These are phyloP conservation scores for Aureobasidium lini DNA, from an alignment of 2,329 filamentous ascomycete genomes.

Conservation along the genomic window DNA sequence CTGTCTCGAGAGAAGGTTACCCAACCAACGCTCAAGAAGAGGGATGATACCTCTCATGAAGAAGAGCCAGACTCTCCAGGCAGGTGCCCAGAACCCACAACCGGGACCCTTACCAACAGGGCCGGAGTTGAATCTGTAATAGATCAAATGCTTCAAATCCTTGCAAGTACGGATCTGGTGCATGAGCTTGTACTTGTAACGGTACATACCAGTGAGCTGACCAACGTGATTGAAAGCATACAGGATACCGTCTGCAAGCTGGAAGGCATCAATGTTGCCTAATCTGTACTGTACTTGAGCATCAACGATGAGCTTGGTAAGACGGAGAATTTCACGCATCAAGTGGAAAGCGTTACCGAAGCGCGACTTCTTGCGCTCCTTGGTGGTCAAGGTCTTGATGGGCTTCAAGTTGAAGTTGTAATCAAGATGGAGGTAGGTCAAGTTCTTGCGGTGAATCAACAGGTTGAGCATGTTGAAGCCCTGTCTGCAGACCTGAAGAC, in stretches of 20 bases:
- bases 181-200: slow-evolving; percentile 99
- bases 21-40: slow-evolving; percentile 91
- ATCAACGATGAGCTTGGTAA: slow-evolving; percentile 97
- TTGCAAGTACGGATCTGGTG: slow-evolving; percentile 99
- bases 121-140: slow-evolving; percentile 96
- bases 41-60: slow-evolving; percentile 99
- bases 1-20: slow-evolving; percentile 90
- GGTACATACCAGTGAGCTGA: slow-evolving; percentile 97
- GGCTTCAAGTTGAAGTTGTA: slow-evolving; percentile 99
- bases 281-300: slow-evolving; percentile 96
- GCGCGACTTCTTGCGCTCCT: slow-evolving; percentile 97
- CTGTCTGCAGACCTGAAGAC: slow-evolving; percentile 93
- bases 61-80: slow-evolving; percentile 98
- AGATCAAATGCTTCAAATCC: slow-evolving; percentile 97
- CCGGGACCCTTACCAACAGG: slow-evolving; percentile 95
- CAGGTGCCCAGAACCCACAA: slow-evolving; percentile 97
- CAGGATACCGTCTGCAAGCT: slow-evolving; percentile 95
- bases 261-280: slow-evolving; percentile 97
- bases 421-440: slow-evolving; percentile 95
- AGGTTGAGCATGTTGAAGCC: slow-evolving; percentile 99
- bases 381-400: slow-evolving; percentile 96
- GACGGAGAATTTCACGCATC: slow-evolving; percentile 92
- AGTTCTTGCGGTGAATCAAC: slow-evolving; percentile 93
- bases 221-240: slow-evolving; percentile 99
- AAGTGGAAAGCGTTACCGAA: slow-evolving; percentile 99